Evolutionary conservation across 345 rosid genomes (phyloP), one percentile per base, ranked within the genome.

Genomic region (Brassica rapa): DNA sequence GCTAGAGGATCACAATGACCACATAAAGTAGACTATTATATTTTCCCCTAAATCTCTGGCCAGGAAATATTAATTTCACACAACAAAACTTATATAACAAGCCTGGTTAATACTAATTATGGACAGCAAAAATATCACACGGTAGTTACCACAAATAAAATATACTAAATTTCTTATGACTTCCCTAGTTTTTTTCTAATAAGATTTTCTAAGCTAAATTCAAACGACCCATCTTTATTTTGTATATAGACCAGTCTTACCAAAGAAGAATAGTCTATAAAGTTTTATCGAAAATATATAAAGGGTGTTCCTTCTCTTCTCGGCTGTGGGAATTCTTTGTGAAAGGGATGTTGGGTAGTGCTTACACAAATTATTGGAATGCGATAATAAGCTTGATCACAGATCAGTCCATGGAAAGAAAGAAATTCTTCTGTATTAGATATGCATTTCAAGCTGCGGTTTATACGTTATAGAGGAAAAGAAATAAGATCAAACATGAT

Each of bases 1-100:
- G 51, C n/a, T 63, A 53, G 69, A 74, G 65, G 16, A 74, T 53
- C 77, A 39, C 43, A 65, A 24, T 35, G 64, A 53, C 71, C 39
- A 23, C 37, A 65, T 33, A 65, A 33, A 55, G 2, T 21, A 64
- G 3, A 24, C 9, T 53, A 37, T 33, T 24, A 21, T 33, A 49
- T 12, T 33, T 62, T 29, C 9, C 5, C 64, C 27, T 32, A 32
- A 21, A 51, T 64, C 4, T 23, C 25, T 65, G 37, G 66, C 59
- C 30, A 7, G 25, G 0, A 53, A 66, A 8, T 56, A 33, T 24
- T 55, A 55, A 43, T 24, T 32, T 53, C 1, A 12, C 3, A 39
- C 55, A 49, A 21, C 9, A 3, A 53, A 53, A 53, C 23, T 53
- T 53, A 16, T 16, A 6, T 53, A 53, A 49, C 16, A 53, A n/a